phyloP scores from a whole-genome alignment of 495 filamentous ascomycete species.

The Penicillium herquei region DNA sequence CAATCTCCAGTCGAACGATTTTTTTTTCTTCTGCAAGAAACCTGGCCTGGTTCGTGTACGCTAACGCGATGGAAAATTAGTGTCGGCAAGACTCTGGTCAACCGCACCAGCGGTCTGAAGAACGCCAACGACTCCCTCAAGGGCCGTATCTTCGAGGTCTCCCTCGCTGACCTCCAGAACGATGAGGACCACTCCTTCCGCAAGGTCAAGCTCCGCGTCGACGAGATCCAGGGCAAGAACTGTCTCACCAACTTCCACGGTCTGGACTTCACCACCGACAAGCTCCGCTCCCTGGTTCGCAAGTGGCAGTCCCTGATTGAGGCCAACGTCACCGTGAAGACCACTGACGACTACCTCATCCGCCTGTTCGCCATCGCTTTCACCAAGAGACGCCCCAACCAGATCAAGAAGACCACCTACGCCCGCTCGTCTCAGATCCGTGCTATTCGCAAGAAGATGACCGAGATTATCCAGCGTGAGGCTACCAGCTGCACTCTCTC shows the following conservation, averaged over 20 bases:
- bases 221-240: slow-evolving; percentile 99
- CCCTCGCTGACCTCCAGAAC: slow-evolving; percentile 97
- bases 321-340: slow-evolving; percentile 99
- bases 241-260: slow-evolving; percentile 99
- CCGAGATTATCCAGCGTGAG: slow-evolving; percentile 96
- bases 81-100: slow-evolving; percentile 98
- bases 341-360: slow-evolving; percentile 98
- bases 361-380: slow-evolving; percentile 98
- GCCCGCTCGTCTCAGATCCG: slow-evolving; percentile 94
- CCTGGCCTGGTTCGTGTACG: background rate
- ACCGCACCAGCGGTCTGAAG: slow-evolving; percentile 98
- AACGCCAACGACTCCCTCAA: slow-evolving; percentile 99
- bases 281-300: slow-evolving; percentile 95
- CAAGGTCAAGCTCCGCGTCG: slow-evolving; percentile 98
- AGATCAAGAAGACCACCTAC: slow-evolving; percentile 99
- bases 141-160: slow-evolving; percentile 98
- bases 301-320: slow-evolving; percentile 99
- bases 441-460: slow-evolving; percentile 98
- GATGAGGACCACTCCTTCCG: slow-evolving; percentile 99
- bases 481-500: slow-evolving; percentile 87
- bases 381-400: slow-evolving; percentile 97
- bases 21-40: background rate
- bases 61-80: slow-evolving; percentile 40
- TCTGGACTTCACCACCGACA: slow-evolving; percentile 99
- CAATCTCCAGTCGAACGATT: background rate